Evolutionary conservation across 495 filamentous ascomycete genomes (phyloP).

Genomic region (Tuber melanosporum): DNA sequence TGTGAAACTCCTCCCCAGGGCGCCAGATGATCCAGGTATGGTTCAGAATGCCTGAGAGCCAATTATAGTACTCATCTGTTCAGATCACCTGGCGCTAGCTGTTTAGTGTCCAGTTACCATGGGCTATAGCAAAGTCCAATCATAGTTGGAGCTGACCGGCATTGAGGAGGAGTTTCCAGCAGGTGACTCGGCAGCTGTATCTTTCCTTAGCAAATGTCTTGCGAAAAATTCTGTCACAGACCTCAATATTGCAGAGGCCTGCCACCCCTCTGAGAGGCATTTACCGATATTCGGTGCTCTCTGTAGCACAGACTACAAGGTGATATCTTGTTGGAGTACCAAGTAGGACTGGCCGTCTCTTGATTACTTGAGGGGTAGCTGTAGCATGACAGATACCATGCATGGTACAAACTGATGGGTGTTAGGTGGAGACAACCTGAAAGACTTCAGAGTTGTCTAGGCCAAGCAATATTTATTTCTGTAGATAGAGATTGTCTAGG

Average conservation of each 20-base stretch:
- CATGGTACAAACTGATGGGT: background rate
- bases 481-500: too few species aligned
- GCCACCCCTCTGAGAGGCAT: background rate
- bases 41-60: background rate
- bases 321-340: background rate
- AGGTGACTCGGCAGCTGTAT: background rate
- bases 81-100: conserved; percentile 9
- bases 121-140: background rate
- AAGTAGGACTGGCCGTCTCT: background rate
- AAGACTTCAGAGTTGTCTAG: too few species aligned
- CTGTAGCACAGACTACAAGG: background rate
- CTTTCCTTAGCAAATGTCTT: background rate
- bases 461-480: too few species aligned
- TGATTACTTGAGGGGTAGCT: background rate
- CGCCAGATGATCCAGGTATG: too few species aligned
- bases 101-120: background rate
- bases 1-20: too few species aligned
- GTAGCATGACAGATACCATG: too few species aligned
- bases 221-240: background rate
- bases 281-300: background rate
- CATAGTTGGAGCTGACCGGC: background rate
- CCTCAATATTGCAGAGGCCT: background rate
- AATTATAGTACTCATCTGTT: conserved; percentile 17
- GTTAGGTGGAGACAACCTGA: too few species aligned
- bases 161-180: background rate